Evolutionary conservation across 2,329 filamentous ascomycete species (phyloP).

Genomic region (Chalaropsis thielavioides): DNA sequence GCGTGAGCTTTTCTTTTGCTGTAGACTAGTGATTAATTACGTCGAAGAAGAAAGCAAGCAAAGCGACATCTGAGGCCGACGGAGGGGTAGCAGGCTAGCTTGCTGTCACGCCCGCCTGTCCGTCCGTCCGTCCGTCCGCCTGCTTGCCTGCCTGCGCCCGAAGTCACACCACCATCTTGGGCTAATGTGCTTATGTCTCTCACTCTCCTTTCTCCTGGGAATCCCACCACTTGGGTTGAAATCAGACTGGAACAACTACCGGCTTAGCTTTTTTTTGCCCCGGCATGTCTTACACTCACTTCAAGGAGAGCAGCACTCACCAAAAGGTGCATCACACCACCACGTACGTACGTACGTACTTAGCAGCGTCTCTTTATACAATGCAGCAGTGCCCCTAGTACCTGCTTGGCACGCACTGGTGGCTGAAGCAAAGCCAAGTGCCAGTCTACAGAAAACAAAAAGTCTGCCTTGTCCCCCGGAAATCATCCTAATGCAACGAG

Average conservation of each 20-base stretch:
- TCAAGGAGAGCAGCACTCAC: background rate
- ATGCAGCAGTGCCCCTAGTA: background rate
- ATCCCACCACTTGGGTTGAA: background rate
- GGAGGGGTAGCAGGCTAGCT: too few relatives aligned
- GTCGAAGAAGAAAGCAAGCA: too few relatives aligned
- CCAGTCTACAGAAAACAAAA: background rate
- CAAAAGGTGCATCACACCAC: too few relatives aligned
- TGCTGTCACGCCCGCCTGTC: too few relatives aligned
- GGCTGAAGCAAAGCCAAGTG: too few relatives aligned
- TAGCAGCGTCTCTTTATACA: background rate
- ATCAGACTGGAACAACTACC: background rate
- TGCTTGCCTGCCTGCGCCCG: background rate
- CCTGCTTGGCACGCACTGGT: background rate
- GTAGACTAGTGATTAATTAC: too few relatives aligned
- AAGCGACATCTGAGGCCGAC: too few relatives aligned
- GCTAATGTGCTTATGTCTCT: background rate
- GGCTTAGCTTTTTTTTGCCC: background rate
- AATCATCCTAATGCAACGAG: background rate
- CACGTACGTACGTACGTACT: too few relatives aligned
- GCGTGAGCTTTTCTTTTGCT: too few relatives aligned
- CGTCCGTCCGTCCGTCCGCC: too few relatives aligned
- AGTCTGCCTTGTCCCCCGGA: background rate
- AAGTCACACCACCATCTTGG: background rate
- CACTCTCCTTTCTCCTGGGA: background rate
- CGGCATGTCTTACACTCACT: background rate